Evolutionary conservation across 2,329 filamentous ascomycete genomes (phyloP).

Genomic region (Bipolaris oryzae): DNA sequence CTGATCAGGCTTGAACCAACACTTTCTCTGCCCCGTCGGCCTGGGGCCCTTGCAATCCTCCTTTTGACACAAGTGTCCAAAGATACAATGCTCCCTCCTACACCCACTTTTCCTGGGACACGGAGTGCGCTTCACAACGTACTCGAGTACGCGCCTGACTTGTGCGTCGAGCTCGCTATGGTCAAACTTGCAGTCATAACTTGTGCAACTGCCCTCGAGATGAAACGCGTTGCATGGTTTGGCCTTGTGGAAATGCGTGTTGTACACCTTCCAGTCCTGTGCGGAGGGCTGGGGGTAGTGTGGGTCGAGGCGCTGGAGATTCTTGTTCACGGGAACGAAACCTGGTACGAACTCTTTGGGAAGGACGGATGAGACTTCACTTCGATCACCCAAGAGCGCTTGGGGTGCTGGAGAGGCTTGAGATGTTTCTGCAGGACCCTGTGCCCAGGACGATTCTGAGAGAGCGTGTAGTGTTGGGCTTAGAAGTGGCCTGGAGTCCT

Average conservation of each 20-base stretch:
- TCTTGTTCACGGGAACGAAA: conserved; percentile 56
- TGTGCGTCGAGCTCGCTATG: conserved; percentile 52
- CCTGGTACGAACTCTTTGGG: conserved; percentile 19
- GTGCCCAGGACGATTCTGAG: neutral
- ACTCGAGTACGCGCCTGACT: conserved; percentile 51
- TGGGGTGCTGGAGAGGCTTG: neutral
- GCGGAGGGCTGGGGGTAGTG: conserved; percentile 47
- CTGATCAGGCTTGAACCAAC: conserved; percentile 32
- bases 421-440: neutral
- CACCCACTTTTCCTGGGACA: conserved; percentile 53
- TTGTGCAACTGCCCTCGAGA: conserved; percentile 50
- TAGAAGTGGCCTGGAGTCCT: neutral
- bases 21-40: conserved; percentile 19
- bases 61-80: conserved; percentile 56
- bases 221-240: conserved; percentile 60
- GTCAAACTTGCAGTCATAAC: conserved; percentile 51
- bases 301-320: conserved; percentile 56
- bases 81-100: conserved; percentile 51
- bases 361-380: conserved; percentile 25
- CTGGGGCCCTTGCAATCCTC: conserved; percentile 26
- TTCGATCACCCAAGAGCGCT: conserved; percentile 4
- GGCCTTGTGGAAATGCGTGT: conserved; percentile 34
- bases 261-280: conserved; percentile 51
- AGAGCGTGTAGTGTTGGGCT: neutral
- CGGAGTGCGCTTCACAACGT: conserved; percentile 52